These are phyloP conservation scores for Fragilariopsis cylindrus DNA, from an alignment of 108 stramenopile species.

Conservation along the genomic window DNA sequence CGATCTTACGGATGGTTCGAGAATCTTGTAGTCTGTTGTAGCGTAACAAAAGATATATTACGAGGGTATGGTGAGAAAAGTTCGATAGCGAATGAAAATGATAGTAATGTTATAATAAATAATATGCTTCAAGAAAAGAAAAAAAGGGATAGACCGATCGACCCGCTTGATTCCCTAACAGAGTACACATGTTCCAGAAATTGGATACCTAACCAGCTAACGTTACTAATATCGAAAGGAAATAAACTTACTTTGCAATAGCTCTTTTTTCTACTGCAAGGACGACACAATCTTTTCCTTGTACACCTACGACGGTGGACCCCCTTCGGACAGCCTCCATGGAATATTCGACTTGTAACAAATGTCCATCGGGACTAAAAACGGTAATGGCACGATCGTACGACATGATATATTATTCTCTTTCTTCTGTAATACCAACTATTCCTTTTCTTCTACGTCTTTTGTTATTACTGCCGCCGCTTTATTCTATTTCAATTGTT, in stretches of 20 bases:
- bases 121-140: background rate
- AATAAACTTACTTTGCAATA: conserved; percentile 90
- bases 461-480: too few relatives aligned
- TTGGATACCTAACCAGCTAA: too few relatives aligned
- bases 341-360: conserved; percentile 99
- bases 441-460: too few relatives aligned
- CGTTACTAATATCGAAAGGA: too few relatives aligned
- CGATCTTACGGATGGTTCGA: conserved; percentile 98
- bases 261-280: conserved; percentile 98
- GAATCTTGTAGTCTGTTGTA: conserved; percentile 90
- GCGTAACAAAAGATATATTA: background rate
- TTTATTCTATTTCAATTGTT: too few relatives aligned
- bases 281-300: conserved; percentile 95
- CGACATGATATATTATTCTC: conserved; percentile 58
- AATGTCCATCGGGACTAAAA: conserved; percentile 99
- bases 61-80: too few relatives aligned
- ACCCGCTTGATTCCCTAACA: too few relatives aligned
- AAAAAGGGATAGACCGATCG: background rate
- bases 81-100: background rate
- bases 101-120: conserved; percentile 7
- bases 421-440: background rate
- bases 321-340: conserved; percentile 99
- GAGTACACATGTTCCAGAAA: background rate
- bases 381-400: conserved; percentile 99
- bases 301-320: conserved; percentile 95